Conservation (phyloP, 2,329 filamentous ascomycete species). For the Xylariaceae sp. region DNA sequence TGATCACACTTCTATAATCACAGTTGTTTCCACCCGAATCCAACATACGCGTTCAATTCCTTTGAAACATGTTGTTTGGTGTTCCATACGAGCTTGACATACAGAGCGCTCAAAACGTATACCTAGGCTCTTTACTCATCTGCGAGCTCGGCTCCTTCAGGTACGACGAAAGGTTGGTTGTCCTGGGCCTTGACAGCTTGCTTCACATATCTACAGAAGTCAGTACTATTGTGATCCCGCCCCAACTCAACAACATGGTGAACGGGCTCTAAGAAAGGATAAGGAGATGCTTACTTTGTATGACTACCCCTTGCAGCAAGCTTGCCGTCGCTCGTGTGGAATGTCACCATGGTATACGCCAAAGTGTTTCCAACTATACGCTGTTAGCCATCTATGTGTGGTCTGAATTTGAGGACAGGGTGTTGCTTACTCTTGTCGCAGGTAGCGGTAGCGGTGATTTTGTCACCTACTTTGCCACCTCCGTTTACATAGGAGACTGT, state of each 20-base stretch:
- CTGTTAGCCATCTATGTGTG: background rate
- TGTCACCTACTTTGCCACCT: slow-evolving; percentile 53
- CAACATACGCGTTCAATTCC: too few species aligned
- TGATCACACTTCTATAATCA: too few species aligned
- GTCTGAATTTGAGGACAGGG: background rate
- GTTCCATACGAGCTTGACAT: background rate
- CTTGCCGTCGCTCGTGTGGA: slow-evolving; percentile 54
- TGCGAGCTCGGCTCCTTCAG: slow-evolving; percentile 23
- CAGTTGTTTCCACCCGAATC: too few species aligned
- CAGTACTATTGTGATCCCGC: slow-evolving; percentile 8
- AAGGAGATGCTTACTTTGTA: slow-evolving; percentile 49
- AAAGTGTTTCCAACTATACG: slow-evolving; percentile 56
- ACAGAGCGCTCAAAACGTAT: background rate
- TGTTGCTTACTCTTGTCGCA: slow-evolving; percentile 54
- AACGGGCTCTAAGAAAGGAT: background rate
- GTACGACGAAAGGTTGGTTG: slow-evolving; percentile 19
- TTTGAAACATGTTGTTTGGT: too few species aligned
- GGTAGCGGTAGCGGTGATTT: slow-evolving; percentile 49
- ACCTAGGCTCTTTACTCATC: slow-evolving; percentile 8
- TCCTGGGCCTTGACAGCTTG: slow-evolving; percentile 29
- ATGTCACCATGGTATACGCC: slow-evolving; percentile 56
- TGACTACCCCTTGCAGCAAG: slow-evolving; percentile 59
- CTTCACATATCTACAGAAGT: slow-evolving; percentile 38
- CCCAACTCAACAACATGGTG: background rate
- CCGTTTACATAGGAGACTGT: slow-evolving; percentile 58